Evolutionary conservation across 2,329 filamentous ascomycete genomes (phyloP).

Genomic region (Trichoderma sp.): DNA sequence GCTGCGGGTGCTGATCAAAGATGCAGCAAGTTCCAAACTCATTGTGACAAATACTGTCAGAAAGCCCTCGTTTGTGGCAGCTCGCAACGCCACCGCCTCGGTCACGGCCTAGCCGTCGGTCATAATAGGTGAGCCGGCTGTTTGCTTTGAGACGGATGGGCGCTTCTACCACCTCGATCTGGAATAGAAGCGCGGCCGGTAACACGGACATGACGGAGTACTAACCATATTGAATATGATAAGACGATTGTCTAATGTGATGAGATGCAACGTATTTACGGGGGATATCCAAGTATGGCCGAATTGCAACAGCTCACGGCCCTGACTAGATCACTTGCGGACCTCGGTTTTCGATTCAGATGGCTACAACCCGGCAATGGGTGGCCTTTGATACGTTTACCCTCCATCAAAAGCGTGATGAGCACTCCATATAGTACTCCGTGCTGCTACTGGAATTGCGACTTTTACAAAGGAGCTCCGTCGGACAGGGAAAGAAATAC

Average conservation of each 20-base stretch:
- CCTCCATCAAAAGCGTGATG: not conserved
- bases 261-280: not conserved
- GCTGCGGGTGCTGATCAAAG: not conserved
- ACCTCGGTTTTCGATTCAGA: not conserved
- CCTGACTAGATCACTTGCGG: not conserved
- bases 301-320: not conserved
- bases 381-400: not conserved
- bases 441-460: not conserved
- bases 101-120: constrained; percentile 14
- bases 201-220: not conserved
- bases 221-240: not conserved
- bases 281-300: not conserved
- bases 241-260: not conserved
- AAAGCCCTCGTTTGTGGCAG: not conserved
- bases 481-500: not conserved
- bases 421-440: no score
- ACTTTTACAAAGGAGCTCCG: not conserved
- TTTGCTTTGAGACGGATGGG: not conserved
- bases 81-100: not conserved
- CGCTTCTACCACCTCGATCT: not conserved
- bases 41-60: not conserved
- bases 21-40: not conserved
- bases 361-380: not conserved
- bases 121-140: constrained; percentile 1
- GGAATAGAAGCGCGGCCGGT: not conserved